These are phyloP conservation scores for Megacollybia platyphylla DNA, from an alignment of 1,284 basidiomycete genomes.

Conservation along the genomic window DNA sequence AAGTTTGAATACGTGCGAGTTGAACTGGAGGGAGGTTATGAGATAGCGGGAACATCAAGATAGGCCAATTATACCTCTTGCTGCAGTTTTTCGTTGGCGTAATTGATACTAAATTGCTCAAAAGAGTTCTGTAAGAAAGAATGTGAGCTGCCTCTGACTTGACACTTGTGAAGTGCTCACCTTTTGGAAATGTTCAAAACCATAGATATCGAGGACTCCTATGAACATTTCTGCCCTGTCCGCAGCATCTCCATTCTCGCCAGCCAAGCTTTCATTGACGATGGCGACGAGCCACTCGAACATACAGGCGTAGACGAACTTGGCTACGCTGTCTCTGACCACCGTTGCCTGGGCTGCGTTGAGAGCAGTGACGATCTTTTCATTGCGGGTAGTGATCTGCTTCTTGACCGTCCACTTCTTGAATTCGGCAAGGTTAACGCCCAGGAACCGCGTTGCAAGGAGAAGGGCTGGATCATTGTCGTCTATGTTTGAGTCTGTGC, in stretches of 20 bases:
- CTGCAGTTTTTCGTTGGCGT: conserved; percentile 97
- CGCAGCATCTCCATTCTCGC: conserved; percentile 80
- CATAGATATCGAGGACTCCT: conserved; percentile 95
- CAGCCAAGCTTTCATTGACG: conserved; percentile 91
- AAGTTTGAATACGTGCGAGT: conserved; percentile 97
- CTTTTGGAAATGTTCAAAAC: conserved; percentile 96
- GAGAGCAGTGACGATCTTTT: conserved; percentile 88
- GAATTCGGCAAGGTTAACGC: conserved; percentile 87
- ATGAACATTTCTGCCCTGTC: conserved; percentile 93
- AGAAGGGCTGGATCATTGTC: conserved; percentile 78
- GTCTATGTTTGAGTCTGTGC: conserved; percentile 78
- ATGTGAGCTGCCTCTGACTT: conserved; percentile 7
- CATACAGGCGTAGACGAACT: conserved; percentile 97
- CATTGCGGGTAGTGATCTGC: conserved; percentile 87
- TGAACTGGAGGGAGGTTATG: conserved; percentile 49
- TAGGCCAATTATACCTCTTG: conserved; percentile 55
- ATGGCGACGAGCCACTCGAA: conserved; percentile 99
- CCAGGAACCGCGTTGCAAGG: conserved; percentile 81
- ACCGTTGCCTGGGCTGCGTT: conserved; percentile 88
- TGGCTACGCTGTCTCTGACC: conserved; percentile 93
- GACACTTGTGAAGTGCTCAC: conserved; percentile 16
- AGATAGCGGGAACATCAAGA: neutral
- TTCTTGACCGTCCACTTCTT: conserved; percentile 99
- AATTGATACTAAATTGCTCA: conserved; percentile 99
- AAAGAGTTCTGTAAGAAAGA: conserved; percentile 71